phyloP scores from a whole-genome alignment of 2,329 filamentous ascomycete species.

The Pseudogymnoascus sp. region DNA sequence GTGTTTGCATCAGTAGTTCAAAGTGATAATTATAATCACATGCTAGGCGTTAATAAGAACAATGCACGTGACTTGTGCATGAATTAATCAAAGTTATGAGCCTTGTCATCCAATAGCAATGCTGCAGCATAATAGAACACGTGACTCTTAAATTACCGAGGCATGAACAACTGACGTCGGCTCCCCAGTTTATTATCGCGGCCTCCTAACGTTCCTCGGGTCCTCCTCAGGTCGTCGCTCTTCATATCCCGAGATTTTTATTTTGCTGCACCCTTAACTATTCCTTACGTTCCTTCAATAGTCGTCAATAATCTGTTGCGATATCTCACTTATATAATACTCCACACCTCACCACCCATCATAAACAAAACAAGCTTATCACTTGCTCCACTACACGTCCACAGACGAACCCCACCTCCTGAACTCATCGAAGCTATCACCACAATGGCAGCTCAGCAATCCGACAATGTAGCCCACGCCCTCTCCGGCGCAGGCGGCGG shows the following conservation, averaged over 20 bases:
- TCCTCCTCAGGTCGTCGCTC: background rate
- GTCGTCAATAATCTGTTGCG: background rate
- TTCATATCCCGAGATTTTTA: slow-evolving; percentile 1
- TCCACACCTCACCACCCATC: background rate
- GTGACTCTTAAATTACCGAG: slow-evolving; percentile 4
- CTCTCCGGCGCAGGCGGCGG: slow-evolving; percentile 89
- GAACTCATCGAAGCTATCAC: background rate
- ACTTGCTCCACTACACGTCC: background rate
- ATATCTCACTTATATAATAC: background rate
- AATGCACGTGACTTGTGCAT: background rate
- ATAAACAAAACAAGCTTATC: background rate
- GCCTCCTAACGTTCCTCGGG: background rate
- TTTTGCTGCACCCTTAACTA: background rate
- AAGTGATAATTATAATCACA: slow-evolving; percentile 1
- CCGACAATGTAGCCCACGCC: slow-evolving; percentile 94
- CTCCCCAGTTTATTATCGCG: slow-evolving; percentile 6
- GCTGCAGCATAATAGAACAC: background rate
- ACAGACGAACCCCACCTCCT: background rate
- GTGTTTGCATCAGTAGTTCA: background rate
- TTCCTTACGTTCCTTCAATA: background rate
- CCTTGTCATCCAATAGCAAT: background rate
- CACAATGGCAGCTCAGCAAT: slow-evolving; percentile 45
- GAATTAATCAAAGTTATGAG: background rate
- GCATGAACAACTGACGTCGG: slow-evolving; percentile 5
- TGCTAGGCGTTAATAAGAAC: background rate